Evolutionary conservation across 176 grass and related monocot species (phyloP), one percentile per base, ranked within the genome.

Genomic region (Otatea glauca): DNA sequence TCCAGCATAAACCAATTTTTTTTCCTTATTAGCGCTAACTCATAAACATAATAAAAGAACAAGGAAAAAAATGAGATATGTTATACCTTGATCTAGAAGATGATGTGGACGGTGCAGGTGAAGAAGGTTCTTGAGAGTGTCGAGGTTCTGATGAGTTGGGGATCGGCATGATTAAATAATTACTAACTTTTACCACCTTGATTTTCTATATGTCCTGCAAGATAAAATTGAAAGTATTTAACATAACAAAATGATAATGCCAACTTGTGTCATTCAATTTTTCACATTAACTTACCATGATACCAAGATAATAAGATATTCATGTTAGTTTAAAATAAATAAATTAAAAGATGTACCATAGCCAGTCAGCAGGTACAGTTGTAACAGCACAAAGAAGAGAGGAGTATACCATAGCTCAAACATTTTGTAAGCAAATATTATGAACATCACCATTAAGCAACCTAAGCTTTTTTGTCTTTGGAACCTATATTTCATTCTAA

Each of bases 1-100:
- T 83, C 58, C 38, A 81, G 27, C 43, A 70, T 63, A 58, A 35
- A 53, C 5, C 20, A 32, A 77, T 18, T 37, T 59, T 64, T 60
- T 56, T 82, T 54, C 29, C 66, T 11, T 54, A 68, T 68, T 81
- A 55, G 12, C 51, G 53, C 62, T 34, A 37, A 81, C 13, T 60
- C 12, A 68, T 32, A 59, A 69, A 68, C 39, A 74, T 65, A 71
- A 38, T 27, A 65, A 82, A 23, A 66, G 24, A 61, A 29, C 0
- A 67, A 45, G 20, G 9, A 24, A 42, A 27, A 32, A 43, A 29
- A 18, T 6, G 37, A 47, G 65, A 78, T 70, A 32, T 55, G 61
- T 14, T 73, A 89, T 98, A 98, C 96, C 96, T 89, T 62, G 93
- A 94, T 86, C 69, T 87, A 83, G 89, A 89, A 83, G 96, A 92